Conservation (phyloP, 768 basidiomycete species). For the Bullera alba region DNA sequence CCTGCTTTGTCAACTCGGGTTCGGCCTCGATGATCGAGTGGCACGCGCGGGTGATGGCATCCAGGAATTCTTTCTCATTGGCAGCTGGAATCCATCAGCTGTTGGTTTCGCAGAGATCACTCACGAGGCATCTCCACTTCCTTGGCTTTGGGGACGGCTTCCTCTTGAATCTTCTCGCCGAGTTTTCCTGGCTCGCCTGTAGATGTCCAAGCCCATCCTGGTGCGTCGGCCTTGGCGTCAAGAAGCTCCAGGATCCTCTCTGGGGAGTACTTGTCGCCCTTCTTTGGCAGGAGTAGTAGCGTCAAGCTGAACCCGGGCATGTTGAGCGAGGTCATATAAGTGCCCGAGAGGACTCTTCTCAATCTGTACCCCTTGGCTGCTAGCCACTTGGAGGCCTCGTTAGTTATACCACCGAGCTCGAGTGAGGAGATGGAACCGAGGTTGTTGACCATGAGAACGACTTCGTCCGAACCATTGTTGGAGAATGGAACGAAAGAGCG, state of each 20-base stretch:
- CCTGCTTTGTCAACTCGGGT: slow-evolving; percentile 83
- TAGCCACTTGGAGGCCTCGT: slow-evolving; percentile 38
- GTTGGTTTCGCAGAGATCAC: neutral
- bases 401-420: slow-evolving; percentile 39
- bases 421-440: slow-evolving; percentile 43
- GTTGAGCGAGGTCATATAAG: slow-evolving; percentile 63
- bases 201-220: slow-evolving; percentile 81
- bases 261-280: slow-evolving; percentile 29
- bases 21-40: slow-evolving; percentile 61
- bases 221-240: slow-evolving; percentile 52
- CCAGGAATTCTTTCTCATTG: slow-evolving; percentile 26
- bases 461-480: slow-evolving; percentile 57
- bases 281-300: slow-evolving; percentile 58
- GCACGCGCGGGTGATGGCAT: slow-evolving; percentile 28
- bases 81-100: slow-evolving; percentile 12
- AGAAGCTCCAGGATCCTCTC: slow-evolving; percentile 43
- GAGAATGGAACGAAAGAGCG: slow-evolving; percentile 47
- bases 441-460: slow-evolving; percentile 51
- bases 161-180: slow-evolving; percentile 18
- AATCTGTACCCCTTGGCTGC: slow-evolving; percentile 49
- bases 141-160: slow-evolving; percentile 11
- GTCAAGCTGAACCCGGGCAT: slow-evolving; percentile 47
- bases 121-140: slow-evolving; percentile 34
- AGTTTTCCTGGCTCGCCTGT: slow-evolving; percentile 31
- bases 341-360: slow-evolving; percentile 64